phyloP scores from a whole-genome alignment of 2,329 filamentous ascomycete genomes.

The Boeremia exigua region DNA sequence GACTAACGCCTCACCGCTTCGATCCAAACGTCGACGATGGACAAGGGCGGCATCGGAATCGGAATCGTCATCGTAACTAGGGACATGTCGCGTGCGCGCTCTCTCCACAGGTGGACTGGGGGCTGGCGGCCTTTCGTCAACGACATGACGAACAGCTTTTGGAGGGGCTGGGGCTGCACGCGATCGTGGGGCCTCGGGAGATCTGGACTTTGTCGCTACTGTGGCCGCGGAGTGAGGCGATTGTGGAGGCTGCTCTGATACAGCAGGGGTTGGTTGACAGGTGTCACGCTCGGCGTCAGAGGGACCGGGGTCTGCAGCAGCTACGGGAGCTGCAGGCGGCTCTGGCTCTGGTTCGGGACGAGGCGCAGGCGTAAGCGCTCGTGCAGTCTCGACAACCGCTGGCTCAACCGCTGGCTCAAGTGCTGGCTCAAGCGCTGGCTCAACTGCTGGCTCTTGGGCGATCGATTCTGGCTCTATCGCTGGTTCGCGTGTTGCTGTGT shows the following conservation, averaged over 20 bases:
- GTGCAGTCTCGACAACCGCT: slow-evolving; percentile 14
- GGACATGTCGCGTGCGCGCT: slow-evolving; percentile 36
- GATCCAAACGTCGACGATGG: slow-evolving; percentile 32
- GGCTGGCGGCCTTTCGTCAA: slow-evolving; percentile 45
- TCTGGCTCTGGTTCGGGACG: slow-evolving; percentile 19
- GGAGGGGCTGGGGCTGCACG: slow-evolving; percentile 37
- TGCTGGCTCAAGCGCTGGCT: neutral
- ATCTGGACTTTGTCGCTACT: slow-evolving; percentile 27
- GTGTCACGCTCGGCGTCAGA: slow-evolving; percentile 17
- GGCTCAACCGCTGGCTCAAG: slow-evolving; percentile 11
- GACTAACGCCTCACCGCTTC: slow-evolving; percentile 35
- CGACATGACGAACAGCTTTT: slow-evolving; percentile 28
- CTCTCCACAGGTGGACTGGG: slow-evolving; percentile 43
- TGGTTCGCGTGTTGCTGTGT: slow-evolving; percentile 10
- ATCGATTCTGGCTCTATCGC: slow-evolving; percentile 13
- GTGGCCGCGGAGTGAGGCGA: slow-evolving; percentile 31
- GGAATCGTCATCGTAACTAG: slow-evolving; percentile 44
- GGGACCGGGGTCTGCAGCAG: slow-evolving; percentile 12
- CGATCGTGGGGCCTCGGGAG: slow-evolving; percentile 22
- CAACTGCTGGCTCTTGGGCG: slow-evolving; percentile 12
- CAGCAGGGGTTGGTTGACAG: slow-evolving; percentile 25
- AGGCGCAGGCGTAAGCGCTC: slow-evolving; percentile 14
- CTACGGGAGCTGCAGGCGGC: slow-evolving; percentile 16
- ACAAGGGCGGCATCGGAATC: slow-evolving; percentile 42
- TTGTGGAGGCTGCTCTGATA: slow-evolving; percentile 21